Conservation (phyloP, 2,329 filamentous ascomycete species). For the Penicillium sp. region DNA sequence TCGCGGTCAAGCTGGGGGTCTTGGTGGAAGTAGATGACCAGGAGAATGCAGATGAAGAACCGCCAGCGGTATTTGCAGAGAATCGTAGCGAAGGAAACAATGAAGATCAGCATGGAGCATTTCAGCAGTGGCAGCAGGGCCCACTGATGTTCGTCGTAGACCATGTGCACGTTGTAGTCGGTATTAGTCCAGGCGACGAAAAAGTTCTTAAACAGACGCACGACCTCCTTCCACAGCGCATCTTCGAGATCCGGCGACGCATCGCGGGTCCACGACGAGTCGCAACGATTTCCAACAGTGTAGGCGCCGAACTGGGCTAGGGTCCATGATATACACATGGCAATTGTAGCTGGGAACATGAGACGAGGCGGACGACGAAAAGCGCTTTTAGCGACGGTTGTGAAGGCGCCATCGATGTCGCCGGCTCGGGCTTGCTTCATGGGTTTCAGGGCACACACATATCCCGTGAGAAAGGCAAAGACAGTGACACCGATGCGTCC, state of each 20-base stretch:
- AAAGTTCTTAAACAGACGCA: conserved; percentile 44
- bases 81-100: conserved; percentile 43
- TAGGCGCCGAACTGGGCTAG: conserved; percentile 50
- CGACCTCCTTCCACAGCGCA: conserved; percentile 43
- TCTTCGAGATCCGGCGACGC: conserved; percentile 45
- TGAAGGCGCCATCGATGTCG: conserved; percentile 43
- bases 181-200: conserved; percentile 48
- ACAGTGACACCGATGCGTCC: conserved; percentile 54
- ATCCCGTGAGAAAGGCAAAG: conserved; percentile 55
- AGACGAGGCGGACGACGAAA: conserved; percentile 52
- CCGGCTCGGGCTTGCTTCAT: conserved; percentile 48
- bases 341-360: conserved; percentile 51
- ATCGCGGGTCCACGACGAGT: conserved; percentile 51
- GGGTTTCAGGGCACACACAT: conserved; percentile 54
- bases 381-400: conserved; percentile 50
- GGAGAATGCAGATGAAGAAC: conserved; percentile 42
- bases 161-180: conserved; percentile 49
- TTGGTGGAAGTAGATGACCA: conserved; percentile 50
- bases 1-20: conserved; percentile 36
- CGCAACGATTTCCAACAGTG: conserved; percentile 44
- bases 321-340: conserved; percentile 48
- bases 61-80: conserved; percentile 47
- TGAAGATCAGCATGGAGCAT: conserved; percentile 50
- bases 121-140: conserved; percentile 49
- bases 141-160: conserved; percentile 55